These are phyloP conservation scores for Trypanosoma avium DNA, from an alignment of 208 protist species.

Conservation along the genomic window DNA sequence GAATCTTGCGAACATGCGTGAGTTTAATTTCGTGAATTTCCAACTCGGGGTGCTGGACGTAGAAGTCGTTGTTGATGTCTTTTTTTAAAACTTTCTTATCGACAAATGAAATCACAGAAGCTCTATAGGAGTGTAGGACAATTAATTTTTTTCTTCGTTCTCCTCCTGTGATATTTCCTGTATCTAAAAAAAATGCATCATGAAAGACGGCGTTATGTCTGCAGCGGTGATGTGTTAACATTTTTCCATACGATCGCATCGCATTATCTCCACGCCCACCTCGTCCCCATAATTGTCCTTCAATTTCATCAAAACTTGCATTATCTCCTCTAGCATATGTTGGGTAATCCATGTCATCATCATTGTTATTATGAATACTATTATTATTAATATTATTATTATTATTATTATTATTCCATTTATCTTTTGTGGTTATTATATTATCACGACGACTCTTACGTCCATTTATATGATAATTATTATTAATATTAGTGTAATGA, in stretches of 20 bases:
- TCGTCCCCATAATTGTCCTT: neutral
- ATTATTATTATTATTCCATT: too few relatives aligned
- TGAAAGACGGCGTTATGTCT: slow-evolving; percentile 60
- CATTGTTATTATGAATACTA: slow-evolving; percentile 7
- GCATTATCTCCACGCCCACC: slow-evolving; percentile 10
- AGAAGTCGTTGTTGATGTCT: slow-evolving; percentile 86
- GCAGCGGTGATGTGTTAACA: slow-evolving; percentile 46
- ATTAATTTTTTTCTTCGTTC: slow-evolving; percentile 84
- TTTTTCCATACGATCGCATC: slow-evolving; percentile 75
- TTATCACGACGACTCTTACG: too few relatives aligned
- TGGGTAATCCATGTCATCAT: slow-evolving; percentile 12
- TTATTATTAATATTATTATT: too few relatives aligned
- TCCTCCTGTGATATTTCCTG: slow-evolving; percentile 81
- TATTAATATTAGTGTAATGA: too few relatives aligned
- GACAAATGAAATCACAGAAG: slow-evolving; percentile 82
- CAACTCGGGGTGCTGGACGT: slow-evolving; percentile 81
- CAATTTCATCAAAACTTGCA: neutral
- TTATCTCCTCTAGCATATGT: neutral
- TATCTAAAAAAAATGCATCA: slow-evolving; percentile 79
- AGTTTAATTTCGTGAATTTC: slow-evolving; percentile 85
- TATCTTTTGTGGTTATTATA: too few relatives aligned
- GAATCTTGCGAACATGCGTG: slow-evolving; percentile 75
- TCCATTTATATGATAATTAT: too few relatives aligned
- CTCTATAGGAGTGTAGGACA: slow-evolving; percentile 68
- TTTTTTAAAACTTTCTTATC: slow-evolving; percentile 86